Percentiles rank a stretch among this genome's conserved stretches.
Evolutionary conservation across 768 basidiomycete genomes (phyloP).

Genomic region (Calocybe cyanea): DNA sequence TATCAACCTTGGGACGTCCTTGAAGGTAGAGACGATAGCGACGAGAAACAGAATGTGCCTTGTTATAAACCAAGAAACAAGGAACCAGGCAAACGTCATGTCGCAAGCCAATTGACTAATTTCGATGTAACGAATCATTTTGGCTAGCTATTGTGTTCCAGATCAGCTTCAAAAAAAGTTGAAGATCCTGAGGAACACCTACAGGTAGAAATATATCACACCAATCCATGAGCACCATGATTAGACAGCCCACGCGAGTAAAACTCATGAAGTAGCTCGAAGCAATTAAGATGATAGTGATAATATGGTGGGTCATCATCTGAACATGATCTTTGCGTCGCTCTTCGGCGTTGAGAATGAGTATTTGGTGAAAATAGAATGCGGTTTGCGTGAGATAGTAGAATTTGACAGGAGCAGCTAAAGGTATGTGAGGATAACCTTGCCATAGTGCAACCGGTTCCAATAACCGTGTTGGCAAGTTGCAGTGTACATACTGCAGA

Average conservation of each 20-base stretch:
- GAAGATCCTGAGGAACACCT: conserved; percentile 28
- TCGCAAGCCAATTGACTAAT: conserved; percentile 64
- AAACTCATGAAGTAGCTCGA: conserved; percentile 79
- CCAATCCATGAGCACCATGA: conserved; percentile 92
- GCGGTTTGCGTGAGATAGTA: conserved; percentile 86
- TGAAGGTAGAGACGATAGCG: conserved; percentile 59
- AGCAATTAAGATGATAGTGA: conserved; percentile 77
- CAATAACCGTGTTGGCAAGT: conserved; percentile 63
- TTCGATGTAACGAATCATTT: conserved; percentile 88
- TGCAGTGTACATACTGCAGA: conserved; percentile 72
- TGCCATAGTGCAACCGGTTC: conserved; percentile 69
- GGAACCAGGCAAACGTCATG: conserved; percentile 71
- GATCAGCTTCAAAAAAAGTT: conserved; percentile 2
- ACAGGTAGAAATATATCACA: conserved; percentile 93
- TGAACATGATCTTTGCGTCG: conserved; percentile 89
- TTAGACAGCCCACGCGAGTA: conserved; percentile 84
- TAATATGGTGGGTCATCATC: conserved; percentile 95
- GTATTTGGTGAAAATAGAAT: conserved; percentile 88
- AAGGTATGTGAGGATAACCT: conserved; percentile 76
- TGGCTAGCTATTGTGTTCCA: conserved; percentile 61
- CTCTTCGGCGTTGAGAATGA: conserved; percentile 91
- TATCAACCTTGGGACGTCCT: conserved; percentile 47
- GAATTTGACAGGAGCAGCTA: conserved; percentile 81
- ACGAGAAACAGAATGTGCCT: conserved; percentile 79
- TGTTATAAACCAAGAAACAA: conserved; percentile 88